A percentile compares a stretch with the other conserved stretches of the same genome.
Conservation (phyloP, 1,284 basidiomycete genomes). For the Cystobasidium sp. region DNA sequence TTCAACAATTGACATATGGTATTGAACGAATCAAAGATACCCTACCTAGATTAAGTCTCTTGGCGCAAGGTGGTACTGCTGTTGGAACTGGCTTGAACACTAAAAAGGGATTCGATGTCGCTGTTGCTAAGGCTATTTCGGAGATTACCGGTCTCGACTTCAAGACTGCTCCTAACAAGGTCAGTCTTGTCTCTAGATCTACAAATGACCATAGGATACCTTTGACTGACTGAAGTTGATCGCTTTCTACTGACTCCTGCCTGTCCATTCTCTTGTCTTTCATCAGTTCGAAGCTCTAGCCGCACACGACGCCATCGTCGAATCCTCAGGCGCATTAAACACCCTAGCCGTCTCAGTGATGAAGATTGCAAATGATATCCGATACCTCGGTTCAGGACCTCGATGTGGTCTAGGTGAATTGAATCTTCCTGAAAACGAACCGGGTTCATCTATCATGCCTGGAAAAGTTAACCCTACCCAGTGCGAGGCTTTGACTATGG, state of each 20-base stretch:
- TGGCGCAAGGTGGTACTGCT: conserved; percentile 98
- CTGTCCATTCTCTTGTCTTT: too few species aligned
- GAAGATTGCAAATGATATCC: conserved; percentile 99
- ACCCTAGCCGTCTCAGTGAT: conserved; percentile 91
- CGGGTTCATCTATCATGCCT: conserved; percentile 99
- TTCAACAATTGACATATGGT: conserved; percentile 89
- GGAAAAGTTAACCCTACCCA: conserved; percentile 99
- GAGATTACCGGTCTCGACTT: conserved; percentile 89
- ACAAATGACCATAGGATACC: not conserved
- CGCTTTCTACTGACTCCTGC: too few species aligned
- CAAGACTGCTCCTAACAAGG: conserved; percentile 98
- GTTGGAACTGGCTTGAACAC: conserved; percentile 99
- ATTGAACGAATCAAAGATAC: conserved; percentile 83
- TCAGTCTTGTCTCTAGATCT: conserved; percentile 52
- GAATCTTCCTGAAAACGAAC: conserved; percentile 95
- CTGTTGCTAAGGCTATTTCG: conserved; percentile 89
- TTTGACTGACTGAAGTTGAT: conserved; percentile 2
- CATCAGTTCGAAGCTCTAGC: conserved; percentile 92
- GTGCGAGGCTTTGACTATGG: conserved; percentile 97
- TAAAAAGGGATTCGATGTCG: conserved; percentile 92
- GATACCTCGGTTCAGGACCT: conserved; percentile 96
- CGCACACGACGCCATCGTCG: conserved; percentile 94
- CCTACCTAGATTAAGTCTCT: conserved; percentile 82
- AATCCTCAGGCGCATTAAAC: conserved; percentile 95
- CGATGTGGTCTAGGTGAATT: conserved; percentile 97